phyloP scores from a whole-genome alignment of 2,329 filamentous ascomycete genomes.

The Nemania sp. region DNA sequence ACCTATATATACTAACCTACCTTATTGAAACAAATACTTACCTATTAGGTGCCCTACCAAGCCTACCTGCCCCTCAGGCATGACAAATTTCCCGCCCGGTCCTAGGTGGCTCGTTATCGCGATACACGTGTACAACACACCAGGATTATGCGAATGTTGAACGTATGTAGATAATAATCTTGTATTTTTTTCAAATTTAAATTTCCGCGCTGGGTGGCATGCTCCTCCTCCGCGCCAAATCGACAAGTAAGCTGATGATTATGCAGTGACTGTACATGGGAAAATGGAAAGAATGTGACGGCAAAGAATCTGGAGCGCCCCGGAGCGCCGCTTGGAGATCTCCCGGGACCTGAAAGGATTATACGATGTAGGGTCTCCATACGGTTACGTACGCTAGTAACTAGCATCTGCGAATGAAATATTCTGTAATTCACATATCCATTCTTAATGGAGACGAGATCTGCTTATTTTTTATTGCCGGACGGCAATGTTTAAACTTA shows the following conservation, averaged over 20 bases:
- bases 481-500: neutral
- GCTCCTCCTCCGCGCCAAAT: neutral
- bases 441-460: constrained; percentile 2
- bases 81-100: constrained; percentile 34
- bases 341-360: constrained; percentile 22
- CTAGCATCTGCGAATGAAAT: neutral
- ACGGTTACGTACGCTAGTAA: neutral
- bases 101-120: constrained; percentile 9
- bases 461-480: constrained; percentile 9
- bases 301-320: constrained; percentile 2
- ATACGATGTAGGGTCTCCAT: constrained; percentile 19
- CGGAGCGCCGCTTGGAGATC: constrained; percentile 21
- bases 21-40: neutral
- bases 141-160: constrained; percentile 10
- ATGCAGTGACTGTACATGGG: constrained; percentile 1
- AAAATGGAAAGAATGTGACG: neutral
- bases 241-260: constrained; percentile 24
- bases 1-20: constrained; percentile 20
- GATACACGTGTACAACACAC: constrained; percentile 10
- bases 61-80: constrained; percentile 19
- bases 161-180: neutral
- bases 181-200: constrained; percentile 1
- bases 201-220: neutral
- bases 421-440: neutral
- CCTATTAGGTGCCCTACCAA: constrained; percentile 3